Evolutionary conservation across 768 basidiomycete genomes (phyloP).

Genomic region (Boletales sp.): DNA sequence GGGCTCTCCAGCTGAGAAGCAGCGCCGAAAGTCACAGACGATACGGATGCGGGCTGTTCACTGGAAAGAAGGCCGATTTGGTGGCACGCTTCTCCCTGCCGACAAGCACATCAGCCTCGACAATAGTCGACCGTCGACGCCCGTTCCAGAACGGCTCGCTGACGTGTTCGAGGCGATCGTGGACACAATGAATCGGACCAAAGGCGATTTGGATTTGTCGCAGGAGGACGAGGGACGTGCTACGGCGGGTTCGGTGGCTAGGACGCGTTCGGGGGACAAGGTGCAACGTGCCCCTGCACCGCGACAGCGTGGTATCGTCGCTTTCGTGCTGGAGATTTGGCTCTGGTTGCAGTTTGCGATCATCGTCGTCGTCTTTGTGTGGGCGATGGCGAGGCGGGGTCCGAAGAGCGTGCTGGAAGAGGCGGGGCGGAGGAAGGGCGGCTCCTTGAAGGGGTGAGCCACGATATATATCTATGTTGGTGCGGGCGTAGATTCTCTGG

Average conservation of each 20-base stretch:
- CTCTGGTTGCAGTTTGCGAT: conserved; percentile 79
- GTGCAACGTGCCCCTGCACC: conserved; percentile 15
- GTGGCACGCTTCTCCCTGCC: conserved; percentile 29
- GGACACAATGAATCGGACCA: conserved; percentile 34
- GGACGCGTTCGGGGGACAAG: conserved; percentile 2
- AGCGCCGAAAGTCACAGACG: conserved; percentile 43
- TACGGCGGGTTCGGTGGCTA: not conserved
- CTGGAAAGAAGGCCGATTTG: conserved; percentile 58
- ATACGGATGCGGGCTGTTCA: conserved; percentile 55
- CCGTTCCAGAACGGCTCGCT: conserved; percentile 39
- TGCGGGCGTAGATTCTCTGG: conserved; percentile 4
- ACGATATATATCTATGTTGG: conserved; percentile 1
- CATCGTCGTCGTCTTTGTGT: conserved; percentile 73
- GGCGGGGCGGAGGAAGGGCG: conserved; percentile 30
- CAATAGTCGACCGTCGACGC: conserved; percentile 26
- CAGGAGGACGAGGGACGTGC: conserved; percentile 6
- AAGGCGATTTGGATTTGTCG: conserved; percentile 10
- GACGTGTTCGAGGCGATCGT: conserved; percentile 45
- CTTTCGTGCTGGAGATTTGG: conserved; percentile 70
- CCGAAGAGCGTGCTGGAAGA: conserved; percentile 65
- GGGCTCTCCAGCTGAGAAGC: conserved; percentile 21
- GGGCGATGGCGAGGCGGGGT: conserved; percentile 75
- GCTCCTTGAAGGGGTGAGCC: conserved; percentile 6
- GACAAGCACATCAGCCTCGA: conserved; percentile 14
- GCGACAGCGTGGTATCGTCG: conserved; percentile 33